These are phyloP conservation scores for Lasiosphaeria hispida DNA, from an alignment of 495 filamentous ascomycete genomes.

Conservation along the genomic window DNA sequence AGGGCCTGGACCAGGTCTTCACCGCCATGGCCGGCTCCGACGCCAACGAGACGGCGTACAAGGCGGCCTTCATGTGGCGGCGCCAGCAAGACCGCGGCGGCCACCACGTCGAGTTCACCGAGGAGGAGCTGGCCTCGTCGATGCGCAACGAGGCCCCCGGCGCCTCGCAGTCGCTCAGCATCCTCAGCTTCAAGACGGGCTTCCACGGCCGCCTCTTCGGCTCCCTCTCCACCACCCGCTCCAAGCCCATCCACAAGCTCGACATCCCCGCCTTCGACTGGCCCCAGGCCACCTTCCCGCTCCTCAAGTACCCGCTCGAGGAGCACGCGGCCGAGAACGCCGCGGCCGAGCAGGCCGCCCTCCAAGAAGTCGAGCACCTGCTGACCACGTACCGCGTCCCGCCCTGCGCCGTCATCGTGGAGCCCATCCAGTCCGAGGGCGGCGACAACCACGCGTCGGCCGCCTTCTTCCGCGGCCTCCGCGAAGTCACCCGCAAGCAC, in stretches of 20 bases:
- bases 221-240: slow-evolving; percentile 86
- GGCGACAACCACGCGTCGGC: slow-evolving; percentile 98
- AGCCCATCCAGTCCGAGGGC: slow-evolving; percentile 97
- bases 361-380: slow-evolving; percentile 83
- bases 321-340: slow-evolving; percentile 79
- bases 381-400: slow-evolving; percentile 82
- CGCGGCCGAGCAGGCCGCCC: slow-evolving; percentile 76
- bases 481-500: slow-evolving; percentile 81
- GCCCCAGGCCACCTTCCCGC: slow-evolving; percentile 92
- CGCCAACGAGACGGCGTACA: slow-evolving; percentile 99
- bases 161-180: slow-evolving; percentile 72
- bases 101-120: slow-evolving; percentile 74
- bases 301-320: slow-evolving; percentile 87
- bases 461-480: slow-evolving; percentile 85
- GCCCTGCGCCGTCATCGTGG: slow-evolving; percentile 85
- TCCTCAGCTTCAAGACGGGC: slow-evolving; percentile 86
- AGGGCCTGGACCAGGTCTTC: slow-evolving; percentile 93
- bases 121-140: slow-evolving; percentile 69
- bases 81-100: slow-evolving; percentile 87
- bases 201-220: slow-evolving; percentile 98
- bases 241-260: slow-evolving; percentile 96
- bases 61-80: slow-evolving; percentile 98
- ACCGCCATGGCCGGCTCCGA: slow-evolving; percentile 94
- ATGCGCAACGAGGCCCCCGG: slow-evolving; percentile 88
- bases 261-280: slow-evolving; percentile 98